A percentile compares a stretch with the other conserved stretches of the same genome.
Evolutionary conservation across 176 grass and related monocot genomes (phyloP).

Genomic region (Tillandsia fasciculata): DNA sequence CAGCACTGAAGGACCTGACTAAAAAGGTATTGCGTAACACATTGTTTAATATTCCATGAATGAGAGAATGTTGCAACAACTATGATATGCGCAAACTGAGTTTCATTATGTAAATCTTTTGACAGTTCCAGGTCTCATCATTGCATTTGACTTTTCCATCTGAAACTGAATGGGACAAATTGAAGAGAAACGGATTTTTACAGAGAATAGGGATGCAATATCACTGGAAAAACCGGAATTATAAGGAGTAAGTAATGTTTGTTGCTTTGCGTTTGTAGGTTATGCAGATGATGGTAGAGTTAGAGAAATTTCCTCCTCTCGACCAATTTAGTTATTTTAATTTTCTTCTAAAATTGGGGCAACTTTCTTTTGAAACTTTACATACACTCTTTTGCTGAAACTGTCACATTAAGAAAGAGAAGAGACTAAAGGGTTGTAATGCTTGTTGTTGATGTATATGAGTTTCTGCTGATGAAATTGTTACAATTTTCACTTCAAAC

Average conservation of each 20-base stretch:
- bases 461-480: too few relatives aligned
- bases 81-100: background rate
- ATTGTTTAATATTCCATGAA: background rate
- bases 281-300: background rate
- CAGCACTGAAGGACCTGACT: constrained; percentile 69
- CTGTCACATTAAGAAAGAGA: too few relatives aligned
- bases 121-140: constrained; percentile 74
- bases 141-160: constrained; percentile 95
- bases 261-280: background rate
- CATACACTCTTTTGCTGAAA: too few relatives aligned
- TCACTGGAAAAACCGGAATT: constrained; percentile 93
- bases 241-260: constrained; percentile 45
- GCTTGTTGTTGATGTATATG: too few relatives aligned
- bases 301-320: background rate
- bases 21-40: constrained; percentile 43
- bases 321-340: background rate
- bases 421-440: too few relatives aligned
- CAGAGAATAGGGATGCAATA: constrained; percentile 87
- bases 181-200: constrained; percentile 67
- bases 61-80: background rate
- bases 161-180: constrained; percentile 69
- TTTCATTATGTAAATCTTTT: constrained; percentile 5
- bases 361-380: too few relatives aligned
- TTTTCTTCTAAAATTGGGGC: background rate
- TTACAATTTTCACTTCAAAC: too few relatives aligned